Percentiles rank a stretch among this genome's conserved stretches.
phyloP scores from a whole-genome alignment of 257 asterid genomes.

The Nicotiana benthamiana region DNA sequence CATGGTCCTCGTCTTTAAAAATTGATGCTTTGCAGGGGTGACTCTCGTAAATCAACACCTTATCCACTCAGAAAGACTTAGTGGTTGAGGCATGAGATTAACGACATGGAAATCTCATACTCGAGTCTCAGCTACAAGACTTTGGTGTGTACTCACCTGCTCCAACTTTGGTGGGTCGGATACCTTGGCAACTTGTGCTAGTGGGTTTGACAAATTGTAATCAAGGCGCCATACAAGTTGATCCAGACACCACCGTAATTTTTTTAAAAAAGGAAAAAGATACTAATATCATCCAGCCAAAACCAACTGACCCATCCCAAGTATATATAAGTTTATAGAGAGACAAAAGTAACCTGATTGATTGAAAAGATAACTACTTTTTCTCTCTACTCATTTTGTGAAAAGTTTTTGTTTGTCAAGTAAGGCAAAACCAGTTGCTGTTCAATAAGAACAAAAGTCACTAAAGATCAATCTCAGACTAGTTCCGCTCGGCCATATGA shows the following conservation, averaged over 20 bases:
- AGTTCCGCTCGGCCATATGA: not conserved
- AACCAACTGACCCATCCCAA: not conserved
- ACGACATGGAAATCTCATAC: too few species aligned
- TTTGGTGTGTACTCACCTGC: not conserved
- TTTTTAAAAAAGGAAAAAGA: not conserved
- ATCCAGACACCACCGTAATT: too few species aligned
- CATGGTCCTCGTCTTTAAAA: not conserved
- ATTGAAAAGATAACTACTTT: too few species aligned
- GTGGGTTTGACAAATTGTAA: not conserved
- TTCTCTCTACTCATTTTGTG: too few species aligned
- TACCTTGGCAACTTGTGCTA: not conserved
- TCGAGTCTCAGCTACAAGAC: not conserved
- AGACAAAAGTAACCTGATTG: too few species aligned
- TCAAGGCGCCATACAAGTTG: not conserved
- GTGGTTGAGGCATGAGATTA: too few species aligned
- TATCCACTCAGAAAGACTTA: not conserved
- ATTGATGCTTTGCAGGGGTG: not conserved
- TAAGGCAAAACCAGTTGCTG: not conserved
- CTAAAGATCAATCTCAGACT: not conserved
- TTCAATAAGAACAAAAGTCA: not conserved
- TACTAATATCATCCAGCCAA: not conserved
- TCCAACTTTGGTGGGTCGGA: not conserved
- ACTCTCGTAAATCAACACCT: not conserved
- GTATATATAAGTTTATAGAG: not conserved
- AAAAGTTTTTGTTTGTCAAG: not conserved